Base-by-base conservation (phyloP, 1,139 yeast genomes). In the Yamadazyma dushanensis region DNA sequence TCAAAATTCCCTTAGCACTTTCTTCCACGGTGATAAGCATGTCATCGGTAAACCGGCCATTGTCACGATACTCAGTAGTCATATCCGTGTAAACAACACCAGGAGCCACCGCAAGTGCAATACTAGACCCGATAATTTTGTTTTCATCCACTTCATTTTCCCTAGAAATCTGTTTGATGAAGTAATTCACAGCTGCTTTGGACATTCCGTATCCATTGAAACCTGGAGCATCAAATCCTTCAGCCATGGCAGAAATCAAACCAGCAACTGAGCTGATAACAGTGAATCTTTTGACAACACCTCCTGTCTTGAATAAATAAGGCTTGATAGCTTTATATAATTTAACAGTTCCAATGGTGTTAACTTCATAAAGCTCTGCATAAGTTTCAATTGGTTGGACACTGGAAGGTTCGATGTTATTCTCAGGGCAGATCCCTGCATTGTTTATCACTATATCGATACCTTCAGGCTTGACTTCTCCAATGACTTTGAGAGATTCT, bases 91-190 rank as follows among this genome's bases (percentile, higher is more conserved):
- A 37, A 10, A 56, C 63, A 28, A 51, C 31, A 2, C 70, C 70
- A 10, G 71, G 70, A 24, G 57, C 57, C 25, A 60, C 39, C 8
- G 60, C 28, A 9, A 31, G 20, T 8, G 31, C 9, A 14, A 34
- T 16, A 8, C 36, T 22, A n/a, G 27, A 8, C 21, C 31, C 34
- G 9, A 26, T 9, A 2, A 32, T 16, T n/a, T 19, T 17, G 14
- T 85, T 81, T 3, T 10, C 28, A 13, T 17, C 19, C 61, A 54
- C 4, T 82, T 77, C 33, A 15, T 38, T 27, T 11, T 40, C 39
- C 4, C 15, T 10, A 3, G 35, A 4, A 16, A 36, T 17, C 19
- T 40, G 41, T 17, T 28, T 40, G 17, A 32, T 10, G 14, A 35
- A 30, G 28, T 30, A 38, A 18, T 39, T 39, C n/a, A 34, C 26